A percentile compares a stretch with the other conserved stretches of the same genome.
phyloP scores from a whole-genome alignment of 225 moss, liverwort and hornwort species.

The Polytrichum commune region DNA sequence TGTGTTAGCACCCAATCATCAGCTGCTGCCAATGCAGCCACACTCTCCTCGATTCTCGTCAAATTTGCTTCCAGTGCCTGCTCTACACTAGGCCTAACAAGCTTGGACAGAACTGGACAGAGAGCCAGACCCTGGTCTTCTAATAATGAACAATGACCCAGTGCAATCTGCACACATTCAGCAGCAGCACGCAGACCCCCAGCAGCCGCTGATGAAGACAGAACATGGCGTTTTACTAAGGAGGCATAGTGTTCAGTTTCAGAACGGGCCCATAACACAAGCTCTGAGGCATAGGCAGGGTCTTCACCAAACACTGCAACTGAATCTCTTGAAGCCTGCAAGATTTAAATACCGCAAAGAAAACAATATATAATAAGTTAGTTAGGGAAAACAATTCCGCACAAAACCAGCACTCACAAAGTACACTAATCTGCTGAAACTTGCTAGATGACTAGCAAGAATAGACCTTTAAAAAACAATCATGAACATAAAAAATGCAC shows the following conservation, averaged over 20 bases:
- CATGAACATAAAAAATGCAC: no score
- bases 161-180: constrained; percentile 96
- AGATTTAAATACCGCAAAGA: not conserved
- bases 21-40: constrained; percentile 91
- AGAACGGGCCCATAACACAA: constrained; percentile 83
- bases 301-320: constrained; percentile 88
- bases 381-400: no score
- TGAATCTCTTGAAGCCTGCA: constrained; percentile 82
- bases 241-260: constrained; percentile 92
- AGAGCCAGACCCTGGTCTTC: constrained; percentile 93
- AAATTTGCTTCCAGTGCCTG: constrained; percentile 94
- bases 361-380: no score
- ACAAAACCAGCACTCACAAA: no score
- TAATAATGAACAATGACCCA: constrained; percentile 80
- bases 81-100: constrained; percentile 94
- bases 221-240: constrained; percentile 79
- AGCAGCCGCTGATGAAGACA: constrained; percentile 94
- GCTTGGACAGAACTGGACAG: constrained; percentile 81
- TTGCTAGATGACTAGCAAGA: no score
- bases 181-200: constrained; percentile 93
- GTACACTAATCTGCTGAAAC: no score
- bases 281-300: constrained; percentile 84
- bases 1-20: constrained; percentile 88
- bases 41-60: constrained; percentile 93
- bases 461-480: no score